A percentile compares a stretch with the other conserved stretches of the same genome.
Conservation (phyloP, 1,139 yeast species). For the Pichia kudriavzevii region DNA sequence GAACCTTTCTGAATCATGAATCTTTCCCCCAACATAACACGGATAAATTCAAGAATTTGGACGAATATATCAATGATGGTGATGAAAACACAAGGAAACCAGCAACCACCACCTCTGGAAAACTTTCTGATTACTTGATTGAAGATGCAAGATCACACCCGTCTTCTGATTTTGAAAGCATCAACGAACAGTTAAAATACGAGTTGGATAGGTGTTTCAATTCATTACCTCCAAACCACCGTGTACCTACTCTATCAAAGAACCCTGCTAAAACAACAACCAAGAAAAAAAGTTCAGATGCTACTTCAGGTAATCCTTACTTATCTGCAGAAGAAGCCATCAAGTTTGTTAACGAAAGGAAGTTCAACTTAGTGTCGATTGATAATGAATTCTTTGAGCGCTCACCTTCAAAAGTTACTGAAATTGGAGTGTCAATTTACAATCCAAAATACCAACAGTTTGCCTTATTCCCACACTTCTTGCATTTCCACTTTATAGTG, state of each 20-base stretch:
- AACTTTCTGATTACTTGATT: no score
- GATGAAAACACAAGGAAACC: no score
- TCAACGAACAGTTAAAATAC: constrained; percentile 5
- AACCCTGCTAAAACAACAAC: background rate
- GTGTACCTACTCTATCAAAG: background rate
- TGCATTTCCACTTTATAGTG: constrained; percentile 50
- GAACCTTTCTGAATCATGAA: no score
- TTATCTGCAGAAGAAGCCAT: constrained; percentile 19
- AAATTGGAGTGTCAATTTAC: constrained; percentile 61
- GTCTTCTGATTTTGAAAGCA: background rate
- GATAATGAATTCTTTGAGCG: constrained; percentile 66
- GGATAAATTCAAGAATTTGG: no score
- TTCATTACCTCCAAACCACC: background rate
- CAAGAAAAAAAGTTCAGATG: background rate
- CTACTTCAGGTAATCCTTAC: constrained; percentile 1
- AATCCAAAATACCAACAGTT: constrained; percentile 45
- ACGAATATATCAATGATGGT: no score
- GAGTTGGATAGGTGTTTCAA: constrained; percentile 8
- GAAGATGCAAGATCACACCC: constrained; percentile 2
- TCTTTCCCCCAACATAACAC: no score
- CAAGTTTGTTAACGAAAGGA: constrained; percentile 17
- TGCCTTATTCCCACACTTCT: constrained; percentile 37
- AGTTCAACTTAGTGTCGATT: constrained; percentile 41
- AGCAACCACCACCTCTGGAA: no score
- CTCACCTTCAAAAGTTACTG: constrained; percentile 43